Evolutionary conservation across 441 rosid genomes (phyloP).

Genomic region (Erodium trifolium): DNA sequence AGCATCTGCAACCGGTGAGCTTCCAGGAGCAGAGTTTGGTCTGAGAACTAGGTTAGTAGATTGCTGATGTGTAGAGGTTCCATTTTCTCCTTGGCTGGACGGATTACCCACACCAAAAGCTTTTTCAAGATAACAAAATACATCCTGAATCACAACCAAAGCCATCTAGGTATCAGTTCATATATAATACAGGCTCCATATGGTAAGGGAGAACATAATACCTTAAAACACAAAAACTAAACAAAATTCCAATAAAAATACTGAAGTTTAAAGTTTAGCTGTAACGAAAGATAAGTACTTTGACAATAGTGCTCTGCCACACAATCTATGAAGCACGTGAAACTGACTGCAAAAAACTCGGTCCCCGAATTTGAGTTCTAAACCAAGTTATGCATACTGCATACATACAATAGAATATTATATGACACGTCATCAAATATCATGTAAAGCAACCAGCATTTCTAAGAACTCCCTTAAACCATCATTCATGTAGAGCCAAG

Average conservation of each 20-base stretch:
- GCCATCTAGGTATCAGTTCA: not conserved
- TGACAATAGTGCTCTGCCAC: not conserved
- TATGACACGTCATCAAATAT: not conserved
- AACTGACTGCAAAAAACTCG: not conserved
- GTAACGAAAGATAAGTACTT: not conserved
- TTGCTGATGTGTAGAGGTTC: constrained; percentile 37
- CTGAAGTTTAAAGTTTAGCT: not conserved
- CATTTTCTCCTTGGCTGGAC: constrained; percentile 59
- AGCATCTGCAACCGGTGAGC: constrained; percentile 46
- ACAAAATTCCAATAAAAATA: not conserved
- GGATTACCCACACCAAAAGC: constrained; percentile 49
- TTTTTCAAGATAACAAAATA: constrained; percentile 63
- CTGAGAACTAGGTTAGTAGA: constrained; percentile 51
- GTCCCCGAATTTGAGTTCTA: not conserved
- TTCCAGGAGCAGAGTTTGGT: constrained; percentile 44
- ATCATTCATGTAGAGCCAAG: not conserved
- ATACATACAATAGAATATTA: not conserved
- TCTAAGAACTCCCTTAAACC: not conserved
- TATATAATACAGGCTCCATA: not conserved
- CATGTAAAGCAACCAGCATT: not conserved
- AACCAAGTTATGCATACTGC: not conserved
- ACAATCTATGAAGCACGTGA: not conserved
- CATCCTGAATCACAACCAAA: constrained; percentile 44
- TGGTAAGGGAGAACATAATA: not conserved
- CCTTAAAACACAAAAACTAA: not conserved